Base-by-base conservation (phyloP, 2,329 filamentous ascomycete species). In the Diplodia corticola region DNA sequence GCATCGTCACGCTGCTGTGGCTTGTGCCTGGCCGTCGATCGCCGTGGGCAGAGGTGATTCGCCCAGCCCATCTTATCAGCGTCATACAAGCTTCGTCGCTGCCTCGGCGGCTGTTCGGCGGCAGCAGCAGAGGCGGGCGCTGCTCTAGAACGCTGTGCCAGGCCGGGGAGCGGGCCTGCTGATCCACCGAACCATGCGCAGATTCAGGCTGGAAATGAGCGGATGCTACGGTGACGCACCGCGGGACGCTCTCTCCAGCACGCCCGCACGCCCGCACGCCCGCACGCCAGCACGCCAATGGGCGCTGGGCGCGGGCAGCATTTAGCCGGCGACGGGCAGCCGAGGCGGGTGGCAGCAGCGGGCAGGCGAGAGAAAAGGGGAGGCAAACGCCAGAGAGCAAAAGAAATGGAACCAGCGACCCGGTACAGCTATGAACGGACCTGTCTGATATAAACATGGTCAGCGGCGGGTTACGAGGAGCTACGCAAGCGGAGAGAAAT, bases 401-500 rank as follows among this genome's bases (percentile, higher is more conserved):
- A 61, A 61, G 57, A 61, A 61, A 61, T 61, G 57, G 57, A 61
- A 49, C 57, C 57, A 26, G 44, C 44, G 57, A 61, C 57, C 57
- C 57, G 57, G 57, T 61, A 49, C 57, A 61, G 44, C 40, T 61
- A 61, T 61, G 57, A 35, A 49, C 57, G 57, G 57, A 61, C 57
- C n/a, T 61, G 57, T 61, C 57, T 61, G 57, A 61, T 61, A 61
- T 61, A 61, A 61, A 61, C 57, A 61, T 61, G 57, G 57, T 61
- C 40, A 49, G 44, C 57, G 57, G 57, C 7, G 26, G 28, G 57
- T 61, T 49, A 61, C 57, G 57, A 49, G 57, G 44, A 49, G 57
- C 57, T 53, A 54, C 63, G 63, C 63, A 65, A 65, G 63, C 63
- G 63, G 63, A 57, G 63, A 65, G 53, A 55, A 57, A 33, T 65